Base-by-base conservation (phyloP, 2,329 filamentous ascomycete species). In the Juglanconis juglandina region DNA sequence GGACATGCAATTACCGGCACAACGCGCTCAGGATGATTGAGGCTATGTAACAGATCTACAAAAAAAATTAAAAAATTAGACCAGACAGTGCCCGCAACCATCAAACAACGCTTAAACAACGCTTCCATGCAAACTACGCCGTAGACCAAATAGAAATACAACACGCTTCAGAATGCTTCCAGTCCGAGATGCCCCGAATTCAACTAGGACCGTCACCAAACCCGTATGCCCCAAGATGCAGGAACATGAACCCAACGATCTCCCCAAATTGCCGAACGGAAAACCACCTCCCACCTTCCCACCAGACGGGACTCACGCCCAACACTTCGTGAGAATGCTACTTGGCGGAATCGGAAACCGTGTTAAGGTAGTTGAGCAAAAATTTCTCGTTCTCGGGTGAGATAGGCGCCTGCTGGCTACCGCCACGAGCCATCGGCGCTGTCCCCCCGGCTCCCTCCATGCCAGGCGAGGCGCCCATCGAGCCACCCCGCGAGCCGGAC, bases 351-450 rank as follows among this genome's bases (percentile, higher is more conserved):
- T 59, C 56, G 35, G 58, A 52, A n/a, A 60, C 58, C 53, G 53
- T 54, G 51, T 63, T 63, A 5, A 63, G 54, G 44, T 63, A 63
- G 47, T 63, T 60, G n/a, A 63, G 58, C 49, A 63, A 47, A 14
- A 63, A 63, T 17, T 58, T 63, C 51, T 63, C 58, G 9, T 63
- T 63, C 24, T 63, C 61, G 7, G 61, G 61, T 47, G 61, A 63
- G 2, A 63, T 63, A 1, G 58, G 61, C 33, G 54, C 48, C 41
- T 54, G 58, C 47, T 62, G 60, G 35, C 57, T 62, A 34, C 57
- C 53, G 35, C 57, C 47, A 50, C 53, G 57, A 7, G 57, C 49
- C 49, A 48, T 33, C 9, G 53, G 53, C 3, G 57, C 48, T 13
- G 41, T 17, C n/a, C 52, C 33, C 10, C 30, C 35, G 8, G 50